Percentiles rank a stretch among this genome's conserved stretches.
phyloP scores from a whole-genome alignment of 2,329 filamentous ascomycete genomes.

The Decorospora gaudefroyi region DNA sequence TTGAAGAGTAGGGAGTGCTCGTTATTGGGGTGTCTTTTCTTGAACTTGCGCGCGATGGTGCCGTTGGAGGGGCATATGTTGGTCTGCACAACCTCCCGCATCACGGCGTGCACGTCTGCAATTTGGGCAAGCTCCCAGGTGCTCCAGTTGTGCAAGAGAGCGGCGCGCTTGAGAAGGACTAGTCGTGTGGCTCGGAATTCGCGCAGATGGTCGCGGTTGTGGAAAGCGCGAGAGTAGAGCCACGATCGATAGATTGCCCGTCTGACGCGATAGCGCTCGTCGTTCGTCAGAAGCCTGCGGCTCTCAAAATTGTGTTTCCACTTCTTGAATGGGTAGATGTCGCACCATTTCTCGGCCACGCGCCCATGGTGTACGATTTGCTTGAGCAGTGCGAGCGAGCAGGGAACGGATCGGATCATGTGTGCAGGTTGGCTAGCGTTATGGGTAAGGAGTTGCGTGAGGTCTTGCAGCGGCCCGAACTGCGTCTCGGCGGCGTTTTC shows the following conservation, averaged over 20 bases:
- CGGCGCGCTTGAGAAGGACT: conserved; percentile 57
- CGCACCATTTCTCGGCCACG: conserved; percentile 61
- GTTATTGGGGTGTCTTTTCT: conserved; percentile 58
- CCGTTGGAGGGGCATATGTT: conserved; percentile 67
- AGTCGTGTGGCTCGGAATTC: conserved; percentile 54
- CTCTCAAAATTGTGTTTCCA: conserved; percentile 63
- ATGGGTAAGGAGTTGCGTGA: conserved; percentile 63
- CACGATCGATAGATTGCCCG: conserved; percentile 65
- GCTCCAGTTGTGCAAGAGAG: conserved; percentile 63
- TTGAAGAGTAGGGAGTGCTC: conserved; percentile 58
- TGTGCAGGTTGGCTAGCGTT: conserved; percentile 64
- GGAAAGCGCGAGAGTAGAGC: conserved; percentile 64
- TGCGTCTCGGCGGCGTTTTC: conserved; percentile 59
- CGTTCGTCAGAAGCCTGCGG: conserved; percentile 56
- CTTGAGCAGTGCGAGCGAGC: conserved; percentile 60
- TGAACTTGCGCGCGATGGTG: conserved; percentile 62
- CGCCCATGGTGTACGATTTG: conserved; percentile 60
- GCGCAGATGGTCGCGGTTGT: conserved; percentile 58
- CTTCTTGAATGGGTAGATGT: conserved; percentile 66
- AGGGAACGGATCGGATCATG: conserved; percentile 56
- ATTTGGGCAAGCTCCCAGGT: conserved; percentile 62
- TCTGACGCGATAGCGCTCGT: conserved; percentile 58
- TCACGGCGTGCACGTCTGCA: conserved; percentile 60
- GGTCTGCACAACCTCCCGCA: conserved; percentile 60
- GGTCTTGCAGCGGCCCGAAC: conserved; percentile 62